Evolutionary conservation across 306 rosid genomes (phyloP).

Genomic region (Inga oerstediana): DNA sequence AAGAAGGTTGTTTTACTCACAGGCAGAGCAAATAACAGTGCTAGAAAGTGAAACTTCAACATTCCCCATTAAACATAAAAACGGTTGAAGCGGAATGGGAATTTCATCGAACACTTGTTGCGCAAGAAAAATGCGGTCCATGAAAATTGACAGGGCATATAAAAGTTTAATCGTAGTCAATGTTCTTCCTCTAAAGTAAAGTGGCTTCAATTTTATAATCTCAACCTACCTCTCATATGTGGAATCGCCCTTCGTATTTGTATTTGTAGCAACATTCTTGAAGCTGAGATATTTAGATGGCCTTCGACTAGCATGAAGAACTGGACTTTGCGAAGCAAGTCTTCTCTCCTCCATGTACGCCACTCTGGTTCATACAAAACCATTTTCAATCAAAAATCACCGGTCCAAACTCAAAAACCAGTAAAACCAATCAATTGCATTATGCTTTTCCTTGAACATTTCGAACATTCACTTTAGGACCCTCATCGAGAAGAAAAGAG

Average conservation of each 20-base stretch:
- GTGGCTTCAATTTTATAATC: not conserved
- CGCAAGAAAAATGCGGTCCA: slow-evolving; percentile 22
- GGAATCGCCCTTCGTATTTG: not conserved
- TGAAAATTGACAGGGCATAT: not conserved
- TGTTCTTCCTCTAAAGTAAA: not conserved
- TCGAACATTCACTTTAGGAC: not conserved
- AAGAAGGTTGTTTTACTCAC: not conserved
- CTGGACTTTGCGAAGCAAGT: not conserved
- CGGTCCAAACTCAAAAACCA: not conserved
- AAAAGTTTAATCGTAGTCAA: not conserved
- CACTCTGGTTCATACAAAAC: not conserved
- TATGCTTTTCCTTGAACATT: not conserved
- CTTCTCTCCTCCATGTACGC: not conserved
- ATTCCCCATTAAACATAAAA: slow-evolving; percentile 10
- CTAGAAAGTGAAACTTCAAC: not conserved
- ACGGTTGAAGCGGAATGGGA: not conserved
- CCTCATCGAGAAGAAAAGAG: not conserved
- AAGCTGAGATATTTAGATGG: not conserved
- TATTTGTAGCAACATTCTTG: not conserved
- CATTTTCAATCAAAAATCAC: not conserved
- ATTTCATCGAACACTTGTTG: slow-evolving; percentile 42
- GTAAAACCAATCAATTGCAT: not conserved
- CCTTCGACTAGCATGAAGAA: not conserved
- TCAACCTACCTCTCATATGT: not conserved
- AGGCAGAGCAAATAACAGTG: not conserved